Evolutionary conservation across 208 protist genomes (phyloP).

Genomic region (Leishmania major): DNA sequence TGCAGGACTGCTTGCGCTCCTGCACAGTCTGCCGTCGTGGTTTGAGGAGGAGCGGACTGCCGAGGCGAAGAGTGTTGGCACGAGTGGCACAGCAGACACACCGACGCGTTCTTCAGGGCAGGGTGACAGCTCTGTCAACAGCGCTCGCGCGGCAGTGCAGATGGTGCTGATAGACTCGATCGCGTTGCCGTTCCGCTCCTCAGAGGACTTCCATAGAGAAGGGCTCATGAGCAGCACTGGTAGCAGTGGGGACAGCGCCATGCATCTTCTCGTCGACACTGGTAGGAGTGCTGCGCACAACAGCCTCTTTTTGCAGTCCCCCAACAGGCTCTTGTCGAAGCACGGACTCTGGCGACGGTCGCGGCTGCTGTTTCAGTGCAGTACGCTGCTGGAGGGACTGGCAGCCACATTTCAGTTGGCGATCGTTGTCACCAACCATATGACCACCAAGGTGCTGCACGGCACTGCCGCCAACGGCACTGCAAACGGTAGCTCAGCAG

Average conservation of each 20-base stretch:
- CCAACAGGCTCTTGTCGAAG: constrained; percentile 1
- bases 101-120: not conserved
- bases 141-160: constrained; percentile 7
- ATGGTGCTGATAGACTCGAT: constrained; percentile 91
- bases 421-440: constrained; percentile 88
- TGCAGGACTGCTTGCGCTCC: constrained; percentile 53
- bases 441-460: constrained; percentile 55
- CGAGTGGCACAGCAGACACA: not conserved
- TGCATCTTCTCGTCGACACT: not conserved
- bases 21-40: constrained; percentile 41
- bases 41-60: not conserved
- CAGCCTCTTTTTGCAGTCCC: no score
- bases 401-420: constrained; percentile 48
- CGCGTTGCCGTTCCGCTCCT: constrained; percentile 78
- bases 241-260: not conserved
- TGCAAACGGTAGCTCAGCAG: not conserved
- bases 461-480: not conserved
- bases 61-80: not conserved
- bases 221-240: not conserved
- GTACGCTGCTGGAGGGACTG: constrained; percentile 49
- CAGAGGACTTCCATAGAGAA: constrained; percentile 15
- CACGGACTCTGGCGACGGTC: constrained; percentile 43
- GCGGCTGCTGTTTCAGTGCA: constrained; percentile 65
- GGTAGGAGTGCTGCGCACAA: not conserved
- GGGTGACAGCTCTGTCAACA: not conserved